Conservation (phyloP, 768 basidiomycete species). For the Sporobolomyces pararoseus region DNA sequence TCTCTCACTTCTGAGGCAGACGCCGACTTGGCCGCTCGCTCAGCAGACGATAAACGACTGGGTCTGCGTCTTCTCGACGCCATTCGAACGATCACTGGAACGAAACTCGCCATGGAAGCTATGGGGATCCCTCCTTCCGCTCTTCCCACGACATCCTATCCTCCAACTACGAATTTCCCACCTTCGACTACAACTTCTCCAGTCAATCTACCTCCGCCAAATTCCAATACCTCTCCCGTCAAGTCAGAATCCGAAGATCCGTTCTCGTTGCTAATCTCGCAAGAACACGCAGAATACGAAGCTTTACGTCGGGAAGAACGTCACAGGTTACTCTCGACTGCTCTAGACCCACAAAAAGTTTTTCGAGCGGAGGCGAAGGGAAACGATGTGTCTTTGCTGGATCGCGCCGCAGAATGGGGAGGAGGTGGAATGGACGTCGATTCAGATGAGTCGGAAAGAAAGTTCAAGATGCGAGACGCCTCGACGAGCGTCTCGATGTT, state of each 20-base stretch:
- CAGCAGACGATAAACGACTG: constrained; percentile 12
- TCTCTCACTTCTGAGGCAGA: neutral
- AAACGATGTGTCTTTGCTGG: constrained; percentile 3
- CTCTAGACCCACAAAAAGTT: constrained; percentile 2
- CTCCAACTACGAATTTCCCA: neutral
- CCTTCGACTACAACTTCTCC: neutral
- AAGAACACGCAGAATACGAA: constrained; percentile 16
- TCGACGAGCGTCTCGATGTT: neutral
- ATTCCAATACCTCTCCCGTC: constrained; percentile 1
- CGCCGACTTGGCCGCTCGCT: constrained; percentile 6
- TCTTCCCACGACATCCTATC: neutral
- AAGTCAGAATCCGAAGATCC: neutral
- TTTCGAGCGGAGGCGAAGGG: constrained; percentile 13
- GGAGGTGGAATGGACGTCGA: constrained; percentile 10
- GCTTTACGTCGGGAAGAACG: constrained; percentile 4
- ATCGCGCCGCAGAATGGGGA: neutral
- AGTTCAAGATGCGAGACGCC: neutral
- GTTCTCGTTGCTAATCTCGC: constrained; percentile 8
- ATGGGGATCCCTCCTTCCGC: constrained; percentile 8
- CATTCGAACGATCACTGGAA: constrained; percentile 10
- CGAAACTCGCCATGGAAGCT: constrained; percentile 17
- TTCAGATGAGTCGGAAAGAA: neutral
- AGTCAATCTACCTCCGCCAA: neutral
- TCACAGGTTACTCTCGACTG: neutral
- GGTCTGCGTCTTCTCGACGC: constrained; percentile 10